Percentiles rank a stretch among this genome's conserved stretches.
Conservation (phyloP, 257 asterid genomes). For the Fraxinus pennsylvanica region DNA sequence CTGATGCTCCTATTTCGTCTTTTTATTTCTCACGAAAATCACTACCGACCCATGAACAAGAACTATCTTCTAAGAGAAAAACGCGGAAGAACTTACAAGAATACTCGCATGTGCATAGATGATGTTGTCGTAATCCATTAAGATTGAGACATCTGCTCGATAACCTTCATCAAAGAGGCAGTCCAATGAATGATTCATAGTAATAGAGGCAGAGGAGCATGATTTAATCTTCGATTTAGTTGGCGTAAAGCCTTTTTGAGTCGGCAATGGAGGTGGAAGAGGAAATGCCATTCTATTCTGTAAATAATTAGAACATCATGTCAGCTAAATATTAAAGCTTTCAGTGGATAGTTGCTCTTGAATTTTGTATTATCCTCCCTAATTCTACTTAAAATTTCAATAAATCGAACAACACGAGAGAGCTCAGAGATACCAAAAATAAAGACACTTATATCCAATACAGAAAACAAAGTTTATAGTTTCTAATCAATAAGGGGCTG, state of each 20-base stretch:
- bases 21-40: neutral
- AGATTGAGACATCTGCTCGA: constrained; percentile 23
- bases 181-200: constrained; percentile 47
- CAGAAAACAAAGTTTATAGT: neutral
- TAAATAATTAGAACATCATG: neutral
- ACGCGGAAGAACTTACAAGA: constrained; percentile 49
- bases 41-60: neutral
- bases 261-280: constrained; percentile 66
- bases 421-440: neutral
- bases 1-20: neutral
- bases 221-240: constrained; percentile 28
- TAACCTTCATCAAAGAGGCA: constrained; percentile 75
- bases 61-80: neutral
- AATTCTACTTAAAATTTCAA: neutral
- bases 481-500: neutral
- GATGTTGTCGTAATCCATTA: constrained; percentile 40
- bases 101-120: constrained; percentile 71
- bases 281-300: constrained; percentile 38
- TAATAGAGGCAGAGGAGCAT: constrained; percentile 31
- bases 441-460: neutral
- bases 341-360: neutral
- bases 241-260: constrained; percentile 22
- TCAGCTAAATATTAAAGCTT: neutral
- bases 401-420: neutral
- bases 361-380: neutral